phyloP scores from a whole-genome alignment of 148 eudicot genomes.

The Amaranthus hypochondriacus region DNA sequence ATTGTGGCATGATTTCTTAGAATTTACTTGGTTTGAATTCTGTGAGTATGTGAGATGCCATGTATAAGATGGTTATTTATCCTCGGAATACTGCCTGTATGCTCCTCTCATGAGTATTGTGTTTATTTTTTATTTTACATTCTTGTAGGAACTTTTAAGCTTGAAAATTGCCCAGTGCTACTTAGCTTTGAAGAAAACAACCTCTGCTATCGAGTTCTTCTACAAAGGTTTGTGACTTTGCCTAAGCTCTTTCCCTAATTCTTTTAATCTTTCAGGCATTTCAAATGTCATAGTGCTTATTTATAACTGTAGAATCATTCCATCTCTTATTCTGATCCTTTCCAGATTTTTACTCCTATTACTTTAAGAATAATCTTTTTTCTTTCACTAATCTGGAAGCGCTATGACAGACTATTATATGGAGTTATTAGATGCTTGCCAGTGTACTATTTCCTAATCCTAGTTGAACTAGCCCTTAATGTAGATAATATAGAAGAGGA shows the following conservation, averaged over 20 bases:
- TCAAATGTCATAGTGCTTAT: background rate
- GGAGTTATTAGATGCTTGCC: no score
- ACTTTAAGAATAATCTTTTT: background rate
- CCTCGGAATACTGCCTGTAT: no score
- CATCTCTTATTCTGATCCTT: background rate
- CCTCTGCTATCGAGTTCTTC: constrained; percentile 59
- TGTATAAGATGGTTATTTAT: background rate
- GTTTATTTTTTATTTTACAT: constrained; percentile 11
- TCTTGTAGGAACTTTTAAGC: constrained; percentile 49
- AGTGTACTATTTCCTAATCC: no score
- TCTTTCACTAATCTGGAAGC: background rate
- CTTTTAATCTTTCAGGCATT: background rate
- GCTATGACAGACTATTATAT: no score
- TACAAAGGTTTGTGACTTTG: constrained; percentile 58
- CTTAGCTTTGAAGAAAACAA: constrained; percentile 34
- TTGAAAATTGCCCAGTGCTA: constrained; percentile 71
- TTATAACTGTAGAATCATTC: background rate
- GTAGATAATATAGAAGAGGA: no score
- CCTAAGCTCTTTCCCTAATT: background rate
- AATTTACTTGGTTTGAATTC: no score
- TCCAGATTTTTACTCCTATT: no score
- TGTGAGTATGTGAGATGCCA: background rate
- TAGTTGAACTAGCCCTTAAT: no score
- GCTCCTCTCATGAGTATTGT: background rate
- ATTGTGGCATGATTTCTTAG: no score